These are phyloP conservation scores for Mortierella sp. DNA, from an alignment of 371 early-diverging fungal species.

Conservation along the genomic window DNA sequence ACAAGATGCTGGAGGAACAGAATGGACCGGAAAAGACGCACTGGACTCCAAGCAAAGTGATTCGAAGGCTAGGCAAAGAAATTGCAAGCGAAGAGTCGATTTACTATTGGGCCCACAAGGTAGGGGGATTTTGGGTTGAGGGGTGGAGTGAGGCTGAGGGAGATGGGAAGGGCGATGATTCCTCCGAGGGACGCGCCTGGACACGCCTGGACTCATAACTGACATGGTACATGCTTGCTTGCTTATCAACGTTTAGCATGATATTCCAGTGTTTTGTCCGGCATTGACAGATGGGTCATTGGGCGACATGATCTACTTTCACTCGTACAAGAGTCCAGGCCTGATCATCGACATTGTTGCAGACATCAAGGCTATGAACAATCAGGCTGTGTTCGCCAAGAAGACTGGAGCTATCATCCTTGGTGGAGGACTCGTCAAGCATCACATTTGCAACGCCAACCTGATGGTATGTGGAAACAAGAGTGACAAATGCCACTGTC, in stretches of 20 bases:
- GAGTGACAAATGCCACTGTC: no score
- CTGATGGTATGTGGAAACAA: no score
- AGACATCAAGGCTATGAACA: slow-evolving; percentile 96
- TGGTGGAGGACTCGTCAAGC: slow-evolving; percentile 99
- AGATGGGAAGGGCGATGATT: no score
- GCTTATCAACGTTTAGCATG: no score
- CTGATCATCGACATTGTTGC: slow-evolving; percentile 95
- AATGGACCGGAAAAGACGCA: slow-evolving; percentile 59
- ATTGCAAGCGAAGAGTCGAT: slow-evolving; percentile 95
- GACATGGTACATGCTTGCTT: no score
- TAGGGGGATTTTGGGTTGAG: slow-evolving; percentile 15
- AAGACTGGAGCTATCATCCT: slow-evolving; percentile 98
- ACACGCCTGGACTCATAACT: background rate
- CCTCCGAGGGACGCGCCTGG: no score
- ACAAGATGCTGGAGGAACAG: slow-evolving; percentile 93
- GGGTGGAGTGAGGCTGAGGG: no score
- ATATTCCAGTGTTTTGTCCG: slow-evolving; percentile 99
- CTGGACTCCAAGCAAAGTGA: slow-evolving; percentile 97
- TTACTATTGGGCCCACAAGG: slow-evolving; percentile 97
- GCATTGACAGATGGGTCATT: slow-evolving; percentile 99
- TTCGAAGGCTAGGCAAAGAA: slow-evolving; percentile 94
- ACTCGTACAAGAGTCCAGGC: slow-evolving; percentile 94
- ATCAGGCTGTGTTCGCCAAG: slow-evolving; percentile 92
- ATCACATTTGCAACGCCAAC: slow-evolving; percentile 99
- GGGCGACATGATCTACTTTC: slow-evolving; percentile 99